Evolutionary conservation across 192 early-diverging fungal species (phyloP).

Genomic region (Coemansia sp.): DNA sequence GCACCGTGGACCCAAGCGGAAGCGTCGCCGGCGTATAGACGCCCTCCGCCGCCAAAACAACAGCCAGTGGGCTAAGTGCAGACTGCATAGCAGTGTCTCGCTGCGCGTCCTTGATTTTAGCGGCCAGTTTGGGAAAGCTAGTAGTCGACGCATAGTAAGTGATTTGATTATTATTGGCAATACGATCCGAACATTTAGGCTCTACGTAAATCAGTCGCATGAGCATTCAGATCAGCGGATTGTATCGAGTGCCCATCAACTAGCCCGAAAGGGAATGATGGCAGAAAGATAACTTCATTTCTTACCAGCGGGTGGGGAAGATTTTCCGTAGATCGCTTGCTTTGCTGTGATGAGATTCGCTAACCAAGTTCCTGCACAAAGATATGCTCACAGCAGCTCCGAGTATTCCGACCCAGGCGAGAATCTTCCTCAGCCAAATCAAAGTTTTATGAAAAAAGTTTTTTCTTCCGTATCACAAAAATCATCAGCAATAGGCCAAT

Average conservation of each 20-base stretch:
- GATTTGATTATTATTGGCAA: no score
- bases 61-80: slow-evolving; percentile 5
- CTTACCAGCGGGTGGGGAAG: not conserved
- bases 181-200: no score
- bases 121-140: slow-evolving; percentile 30
- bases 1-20: slow-evolving; percentile 56
- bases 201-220: not conserved
- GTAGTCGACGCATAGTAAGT: slow-evolving; percentile 9
- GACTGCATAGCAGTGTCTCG: not conserved
- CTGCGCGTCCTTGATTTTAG: slow-evolving; percentile 27
- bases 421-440: no score
- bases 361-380: not conserved
- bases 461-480: not conserved
- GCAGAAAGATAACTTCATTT: not conserved
- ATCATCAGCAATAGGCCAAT: not conserved
- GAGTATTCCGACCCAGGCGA: no score
- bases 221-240: not conserved
- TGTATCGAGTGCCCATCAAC: not conserved
- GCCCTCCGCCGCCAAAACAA: slow-evolving; percentile 29
- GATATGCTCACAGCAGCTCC: not conserved
- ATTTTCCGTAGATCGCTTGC: not conserved
- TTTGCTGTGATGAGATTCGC: not conserved
- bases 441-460: not conserved
- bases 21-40: slow-evolving; percentile 57
- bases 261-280: not conserved